Conservation (phyloP, 768 basidiomycete genomes). For the Fomitopsis serialis region DNA sequence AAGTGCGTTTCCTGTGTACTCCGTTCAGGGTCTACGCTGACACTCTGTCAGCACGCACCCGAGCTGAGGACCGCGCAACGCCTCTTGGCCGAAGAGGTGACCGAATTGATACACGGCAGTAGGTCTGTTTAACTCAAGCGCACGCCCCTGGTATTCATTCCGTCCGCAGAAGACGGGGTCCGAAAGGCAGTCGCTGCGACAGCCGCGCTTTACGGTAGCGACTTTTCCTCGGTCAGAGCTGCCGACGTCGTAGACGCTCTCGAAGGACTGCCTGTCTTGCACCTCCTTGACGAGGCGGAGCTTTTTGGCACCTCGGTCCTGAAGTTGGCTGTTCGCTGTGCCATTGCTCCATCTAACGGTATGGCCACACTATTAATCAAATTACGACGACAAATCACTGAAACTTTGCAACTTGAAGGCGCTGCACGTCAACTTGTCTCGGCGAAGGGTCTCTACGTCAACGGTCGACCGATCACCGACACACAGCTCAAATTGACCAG, state of each 20-base stretch:
- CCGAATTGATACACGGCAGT: constrained; percentile 25
- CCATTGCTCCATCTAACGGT: constrained; percentile 51
- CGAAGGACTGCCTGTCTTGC: constrained; percentile 58
- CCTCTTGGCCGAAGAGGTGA: constrained; percentile 23
- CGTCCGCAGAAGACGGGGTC: constrained; percentile 16
- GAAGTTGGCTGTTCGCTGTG: constrained; percentile 55
- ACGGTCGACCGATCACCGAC: constrained; percentile 55
- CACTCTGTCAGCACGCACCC: constrained; percentile 14
- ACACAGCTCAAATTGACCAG: constrained; percentile 34
- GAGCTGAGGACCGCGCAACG: constrained; percentile 21
- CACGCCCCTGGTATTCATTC: neutral
- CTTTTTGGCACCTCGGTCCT: constrained; percentile 48
- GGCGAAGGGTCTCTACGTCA: constrained; percentile 68
- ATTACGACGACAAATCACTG: neutral
- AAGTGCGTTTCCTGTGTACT: constrained; percentile 28
- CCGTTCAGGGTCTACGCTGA: neutral
- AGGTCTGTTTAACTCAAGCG: constrained; percentile 2
- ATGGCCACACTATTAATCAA: neutral
- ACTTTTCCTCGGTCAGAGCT: constrained; percentile 35
- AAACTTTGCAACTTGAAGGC: constrained; percentile 32
- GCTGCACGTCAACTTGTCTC: constrained; percentile 58
- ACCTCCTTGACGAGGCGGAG: constrained; percentile 43
- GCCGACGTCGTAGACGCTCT: constrained; percentile 58
- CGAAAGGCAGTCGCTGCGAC: constrained; percentile 19
- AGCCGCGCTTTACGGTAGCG: constrained; percentile 20